Conservation (phyloP, 768 basidiomycete genomes). For the Lentinula edodes region DNA sequence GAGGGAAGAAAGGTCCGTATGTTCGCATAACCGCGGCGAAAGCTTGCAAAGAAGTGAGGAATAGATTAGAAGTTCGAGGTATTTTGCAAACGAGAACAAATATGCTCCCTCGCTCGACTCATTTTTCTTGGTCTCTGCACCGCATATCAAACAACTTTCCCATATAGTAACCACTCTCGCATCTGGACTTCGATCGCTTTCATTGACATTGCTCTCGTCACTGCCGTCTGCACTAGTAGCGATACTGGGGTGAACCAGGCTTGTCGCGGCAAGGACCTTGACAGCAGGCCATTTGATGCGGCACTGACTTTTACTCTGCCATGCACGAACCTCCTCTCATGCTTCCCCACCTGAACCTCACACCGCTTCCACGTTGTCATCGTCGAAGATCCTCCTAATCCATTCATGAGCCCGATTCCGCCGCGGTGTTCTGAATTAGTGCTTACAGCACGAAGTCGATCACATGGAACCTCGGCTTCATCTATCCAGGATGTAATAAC, state of each 20-base stretch:
- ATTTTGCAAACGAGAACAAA: slow-evolving; percentile 53
- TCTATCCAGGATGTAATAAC: slow-evolving; percentile 1
- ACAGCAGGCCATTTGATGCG: slow-evolving; percentile 8
- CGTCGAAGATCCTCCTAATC: neutral
- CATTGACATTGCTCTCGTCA: neutral
- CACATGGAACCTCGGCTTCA: neutral
- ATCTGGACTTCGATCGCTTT: neutral
- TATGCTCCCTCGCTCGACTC: slow-evolving; percentile 44
- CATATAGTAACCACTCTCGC: slow-evolving; percentile 27
- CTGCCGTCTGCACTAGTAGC: neutral
- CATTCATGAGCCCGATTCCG: neutral
- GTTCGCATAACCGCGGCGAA: slow-evolving; percentile 40
- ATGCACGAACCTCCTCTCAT: slow-evolving; percentile 32
- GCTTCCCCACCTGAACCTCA: slow-evolving; percentile 20
- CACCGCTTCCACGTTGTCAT: slow-evolving; percentile 12
- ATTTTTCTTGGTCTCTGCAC: slow-evolving; percentile 22
- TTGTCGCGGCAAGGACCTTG: neutral
- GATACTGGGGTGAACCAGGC: neutral
- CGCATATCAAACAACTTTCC: slow-evolving; percentile 47
- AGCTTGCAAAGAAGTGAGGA: slow-evolving; percentile 30
- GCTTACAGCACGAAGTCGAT: neutral
- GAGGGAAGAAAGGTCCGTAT: slow-evolving; percentile 28
- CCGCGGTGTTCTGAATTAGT: neutral
- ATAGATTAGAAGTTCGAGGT: slow-evolving; percentile 48
- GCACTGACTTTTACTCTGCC: slow-evolving; percentile 23